These are phyloP conservation scores for Simplicillium sp. DNA, from an alignment of 2,329 filamentous ascomycete genomes.

Conservation along the genomic window DNA sequence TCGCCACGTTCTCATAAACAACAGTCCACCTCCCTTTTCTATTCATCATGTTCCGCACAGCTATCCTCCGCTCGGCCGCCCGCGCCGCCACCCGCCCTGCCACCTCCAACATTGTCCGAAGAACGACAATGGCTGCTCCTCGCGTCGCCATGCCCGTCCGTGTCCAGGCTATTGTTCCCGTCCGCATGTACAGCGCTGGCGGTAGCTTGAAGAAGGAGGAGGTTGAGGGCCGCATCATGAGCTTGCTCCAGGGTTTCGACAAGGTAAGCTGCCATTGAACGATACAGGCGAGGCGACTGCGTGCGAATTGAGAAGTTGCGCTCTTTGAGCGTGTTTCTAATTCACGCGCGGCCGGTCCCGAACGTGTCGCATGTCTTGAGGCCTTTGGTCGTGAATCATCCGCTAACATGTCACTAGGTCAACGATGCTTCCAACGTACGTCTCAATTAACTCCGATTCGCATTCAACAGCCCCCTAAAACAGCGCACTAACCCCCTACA, in stretches of 20 bases:
- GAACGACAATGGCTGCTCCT: constrained; percentile 46
- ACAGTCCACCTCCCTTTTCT: background rate
- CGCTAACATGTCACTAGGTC: constrained; percentile 40
- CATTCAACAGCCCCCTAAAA: too few relatives aligned
- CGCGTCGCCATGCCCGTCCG: constrained; percentile 46
- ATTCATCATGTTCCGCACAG: constrained; percentile 75
- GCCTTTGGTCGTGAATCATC: constrained; percentile 11
- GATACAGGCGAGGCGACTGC: too few relatives aligned
- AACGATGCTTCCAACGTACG: constrained; percentile 55
- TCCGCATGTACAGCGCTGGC: constrained; percentile 80
- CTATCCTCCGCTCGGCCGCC: constrained; percentile 66
- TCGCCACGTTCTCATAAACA: background rate
- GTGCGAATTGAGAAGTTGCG: background rate
- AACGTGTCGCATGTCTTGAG: too few relatives aligned
- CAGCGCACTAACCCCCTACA: constrained; percentile 23
- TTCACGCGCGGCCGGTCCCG: too few relatives aligned
- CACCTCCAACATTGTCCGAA: constrained; percentile 43
- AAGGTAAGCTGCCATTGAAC: constrained; percentile 43
- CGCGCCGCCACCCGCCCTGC: constrained; percentile 51
- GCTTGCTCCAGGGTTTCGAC: constrained; percentile 91
- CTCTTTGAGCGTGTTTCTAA: too few relatives aligned
- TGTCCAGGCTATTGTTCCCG: constrained; percentile 55
- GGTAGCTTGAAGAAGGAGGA: constrained; percentile 71
- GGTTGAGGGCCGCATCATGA: constrained; percentile 86
- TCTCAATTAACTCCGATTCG: constrained; percentile 8